These are phyloP conservation scores for Mycena sanguinolenta DNA, from an alignment of 768 basidiomycete species.

Conservation along the genomic window DNA sequence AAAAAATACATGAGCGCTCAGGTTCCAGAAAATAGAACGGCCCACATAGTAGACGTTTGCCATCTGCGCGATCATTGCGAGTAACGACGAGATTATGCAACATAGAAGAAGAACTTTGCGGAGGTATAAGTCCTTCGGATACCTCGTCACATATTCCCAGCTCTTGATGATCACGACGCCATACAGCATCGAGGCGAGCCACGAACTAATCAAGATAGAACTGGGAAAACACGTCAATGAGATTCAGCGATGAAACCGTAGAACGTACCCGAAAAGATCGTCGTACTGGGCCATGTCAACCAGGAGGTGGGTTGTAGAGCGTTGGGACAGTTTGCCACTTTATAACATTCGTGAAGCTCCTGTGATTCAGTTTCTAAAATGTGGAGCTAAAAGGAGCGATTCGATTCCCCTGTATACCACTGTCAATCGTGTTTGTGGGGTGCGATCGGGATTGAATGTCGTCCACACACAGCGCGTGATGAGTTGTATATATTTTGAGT, in stretches of 20 bases:
- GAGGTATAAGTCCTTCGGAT: neutral
- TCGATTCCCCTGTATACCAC: too few species aligned
- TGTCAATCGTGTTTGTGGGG: too few species aligned
- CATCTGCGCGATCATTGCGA: neutral
- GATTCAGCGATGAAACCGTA: neutral
- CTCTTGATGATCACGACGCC: neutral
- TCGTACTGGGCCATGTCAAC: neutral
- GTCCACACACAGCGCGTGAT: too few species aligned
- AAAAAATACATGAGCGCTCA: neutral
- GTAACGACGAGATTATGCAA: neutral
- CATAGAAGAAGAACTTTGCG: conserved; percentile 2
- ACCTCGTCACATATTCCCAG: neutral
- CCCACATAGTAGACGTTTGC: conserved; percentile 11
- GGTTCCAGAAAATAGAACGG: neutral
- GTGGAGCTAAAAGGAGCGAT: too few species aligned
- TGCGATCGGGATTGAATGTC: too few species aligned
- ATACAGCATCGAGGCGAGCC: conserved; percentile 3
- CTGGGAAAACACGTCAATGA: neutral
- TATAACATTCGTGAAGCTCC: too few species aligned
- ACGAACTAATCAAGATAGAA: neutral
- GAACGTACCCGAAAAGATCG: neutral
- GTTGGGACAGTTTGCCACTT: too few species aligned
- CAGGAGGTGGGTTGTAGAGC: too few species aligned
- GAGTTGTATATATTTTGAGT: too few species aligned
- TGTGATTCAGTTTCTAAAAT: too few species aligned